These are phyloP conservation scores for Dictyostelium citrinum DNA, from an alignment of 78 protist species.

Conservation along the genomic window DNA sequence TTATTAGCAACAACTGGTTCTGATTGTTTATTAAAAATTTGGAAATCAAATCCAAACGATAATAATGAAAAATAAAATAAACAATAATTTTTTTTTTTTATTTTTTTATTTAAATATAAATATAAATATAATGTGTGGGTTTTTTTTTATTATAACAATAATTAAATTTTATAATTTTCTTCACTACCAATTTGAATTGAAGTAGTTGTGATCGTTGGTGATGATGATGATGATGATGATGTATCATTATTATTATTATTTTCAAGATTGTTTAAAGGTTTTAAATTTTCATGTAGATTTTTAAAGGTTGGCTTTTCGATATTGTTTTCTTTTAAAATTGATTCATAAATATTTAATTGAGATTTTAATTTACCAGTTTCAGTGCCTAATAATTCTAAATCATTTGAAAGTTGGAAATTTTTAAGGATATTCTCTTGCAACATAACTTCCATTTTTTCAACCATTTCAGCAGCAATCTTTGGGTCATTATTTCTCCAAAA, in stretches of 20 bases:
- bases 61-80: not conserved
- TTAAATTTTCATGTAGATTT: not conserved
- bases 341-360: not conserved
- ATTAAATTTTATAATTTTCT: not conserved
- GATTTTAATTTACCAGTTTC: conserved; percentile 12
- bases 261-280: not conserved
- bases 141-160: not conserved
- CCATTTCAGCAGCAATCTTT: conserved; percentile 58
- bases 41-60: conserved; percentile 49
- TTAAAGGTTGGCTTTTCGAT: not conserved
- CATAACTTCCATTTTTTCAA: conserved; percentile 65
- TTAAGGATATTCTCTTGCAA: conserved; percentile 62
- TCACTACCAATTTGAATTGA: not conserved
- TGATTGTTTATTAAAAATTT: conserved; percentile 59
- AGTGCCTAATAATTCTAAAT: conserved; percentile 9
- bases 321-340: conserved; percentile 8
- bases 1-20: conserved; percentile 68
- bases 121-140: no score
- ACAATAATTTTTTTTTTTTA: not conserved
- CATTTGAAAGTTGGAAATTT: conserved; percentile 50
- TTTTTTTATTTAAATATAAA: not conserved
- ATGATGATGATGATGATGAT: not conserved
- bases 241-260: not conserved
- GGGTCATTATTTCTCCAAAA: conserved; percentile 76
- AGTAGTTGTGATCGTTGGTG: no score